Evolutionary conservation across 2,329 filamentous ascomycete genomes (phyloP).

Genomic region (Lomentospora prolificans): DNA sequence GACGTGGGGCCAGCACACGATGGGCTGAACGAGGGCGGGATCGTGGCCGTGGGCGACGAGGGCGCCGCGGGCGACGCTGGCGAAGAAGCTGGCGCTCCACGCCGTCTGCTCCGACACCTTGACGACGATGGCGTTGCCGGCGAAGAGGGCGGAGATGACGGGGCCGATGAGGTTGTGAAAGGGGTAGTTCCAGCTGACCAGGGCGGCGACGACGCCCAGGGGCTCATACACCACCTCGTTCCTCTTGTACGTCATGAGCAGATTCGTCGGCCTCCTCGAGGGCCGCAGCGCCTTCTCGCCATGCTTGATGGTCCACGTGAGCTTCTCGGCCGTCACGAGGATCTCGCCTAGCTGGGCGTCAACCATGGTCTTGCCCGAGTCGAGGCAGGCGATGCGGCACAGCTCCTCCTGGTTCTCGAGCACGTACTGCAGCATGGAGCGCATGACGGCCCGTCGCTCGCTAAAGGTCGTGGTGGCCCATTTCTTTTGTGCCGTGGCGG

Average conservation of each 20-base stretch:
- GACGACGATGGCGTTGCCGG: slow-evolving; percentile 84
- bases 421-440: slow-evolving; percentile 70
- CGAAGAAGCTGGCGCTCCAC: slow-evolving; percentile 82
- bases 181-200: slow-evolving; percentile 94
- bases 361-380: slow-evolving; percentile 93
- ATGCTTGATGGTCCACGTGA: slow-evolving; percentile 87
- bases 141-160: slow-evolving; percentile 80
- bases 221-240: slow-evolving; percentile 89
- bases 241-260: slow-evolving; percentile 91
- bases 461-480: slow-evolving; percentile 74
- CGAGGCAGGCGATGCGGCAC: slow-evolving; percentile 73
- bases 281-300: slow-evolving; percentile 72
- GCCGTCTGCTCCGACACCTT: slow-evolving; percentile 94
- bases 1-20: slow-evolving; percentile 79
- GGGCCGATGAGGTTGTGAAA: slow-evolving; percentile 94
- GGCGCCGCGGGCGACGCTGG: slow-evolving; percentile 66
- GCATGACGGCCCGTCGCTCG: slow-evolving; percentile 68
- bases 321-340: slow-evolving; percentile 84
- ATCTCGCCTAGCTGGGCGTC: slow-evolving; percentile 93
- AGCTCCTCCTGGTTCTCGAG: slow-evolving; percentile 85
- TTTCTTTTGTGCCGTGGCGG: slow-evolving; percentile 61
- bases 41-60: slow-evolving; percentile 75
- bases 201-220: slow-evolving; percentile 81
- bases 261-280: slow-evolving; percentile 69
- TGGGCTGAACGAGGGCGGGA: slow-evolving; percentile 68